Percentiles rank a stretch among this genome's conserved stretches.
Conservation (phyloP, 2,329 filamentous ascomycete species). For the Colletotrichum viniferum region DNA sequence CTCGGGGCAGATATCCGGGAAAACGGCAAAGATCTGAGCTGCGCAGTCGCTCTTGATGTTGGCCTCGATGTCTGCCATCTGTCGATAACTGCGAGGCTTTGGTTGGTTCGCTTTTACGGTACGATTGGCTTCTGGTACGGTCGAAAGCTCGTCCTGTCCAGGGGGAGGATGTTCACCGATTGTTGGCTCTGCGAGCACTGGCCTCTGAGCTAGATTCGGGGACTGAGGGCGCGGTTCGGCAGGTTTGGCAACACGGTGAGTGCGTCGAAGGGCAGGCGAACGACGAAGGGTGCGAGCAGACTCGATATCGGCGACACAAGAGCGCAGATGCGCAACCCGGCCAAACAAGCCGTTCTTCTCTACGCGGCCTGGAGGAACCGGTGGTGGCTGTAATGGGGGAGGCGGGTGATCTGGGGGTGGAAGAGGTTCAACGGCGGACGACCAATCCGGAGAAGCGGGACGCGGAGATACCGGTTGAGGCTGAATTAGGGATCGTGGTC, state of each 20-base stretch:
- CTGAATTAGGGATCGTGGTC: background rate
- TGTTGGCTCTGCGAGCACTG: background rate
- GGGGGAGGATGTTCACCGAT: background rate
- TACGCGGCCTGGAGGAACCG: background rate
- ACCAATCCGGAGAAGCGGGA: background rate
- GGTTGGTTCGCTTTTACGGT: background rate
- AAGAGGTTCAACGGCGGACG: background rate
- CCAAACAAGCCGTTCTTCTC: background rate
- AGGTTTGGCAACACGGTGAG: background rate
- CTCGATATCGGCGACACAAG: background rate
- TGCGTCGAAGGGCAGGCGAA: background rate
- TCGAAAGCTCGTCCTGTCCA: background rate
- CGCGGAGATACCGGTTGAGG: background rate
- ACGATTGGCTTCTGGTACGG: background rate
- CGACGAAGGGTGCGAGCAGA: background rate
- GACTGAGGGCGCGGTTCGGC: background rate
- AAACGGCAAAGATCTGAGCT: conserved; percentile 35
- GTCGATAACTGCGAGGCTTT: background rate
- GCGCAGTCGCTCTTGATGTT: conserved; percentile 27
- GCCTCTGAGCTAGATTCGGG: background rate
- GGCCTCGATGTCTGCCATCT: conserved; percentile 5
- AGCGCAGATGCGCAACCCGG: background rate
- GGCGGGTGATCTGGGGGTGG: background rate
- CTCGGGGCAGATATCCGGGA: conserved; percentile 50
- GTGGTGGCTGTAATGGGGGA: background rate